Conservation (phyloP, 768 basidiomycete genomes). For the Dioszegia crocea region DNA sequence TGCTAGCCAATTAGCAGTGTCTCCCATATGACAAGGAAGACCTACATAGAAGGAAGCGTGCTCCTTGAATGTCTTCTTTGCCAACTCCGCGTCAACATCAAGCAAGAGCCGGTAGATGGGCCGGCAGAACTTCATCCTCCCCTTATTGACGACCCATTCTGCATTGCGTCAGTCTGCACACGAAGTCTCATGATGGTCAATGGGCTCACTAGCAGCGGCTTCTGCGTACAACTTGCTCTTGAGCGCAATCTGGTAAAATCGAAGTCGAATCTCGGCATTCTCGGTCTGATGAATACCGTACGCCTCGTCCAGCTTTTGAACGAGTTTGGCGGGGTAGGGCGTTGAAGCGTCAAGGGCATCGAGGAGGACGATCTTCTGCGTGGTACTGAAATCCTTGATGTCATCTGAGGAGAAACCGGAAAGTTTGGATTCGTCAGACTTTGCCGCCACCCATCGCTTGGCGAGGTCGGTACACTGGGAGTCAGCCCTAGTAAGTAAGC, state of each 20-base stretch:
- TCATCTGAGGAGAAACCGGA: slow-evolving; percentile 61
- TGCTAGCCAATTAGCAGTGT: slow-evolving; percentile 27
- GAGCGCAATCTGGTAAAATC: slow-evolving; percentile 73
- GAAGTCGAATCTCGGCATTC: slow-evolving; percentile 72
- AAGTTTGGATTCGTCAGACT: slow-evolving; percentile 51
- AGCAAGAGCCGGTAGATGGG: slow-evolving; percentile 46
- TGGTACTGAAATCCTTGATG: slow-evolving; percentile 63
- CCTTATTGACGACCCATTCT: slow-evolving; percentile 48
- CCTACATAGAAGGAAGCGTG: slow-evolving; percentile 48
- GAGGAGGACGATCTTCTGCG: slow-evolving; percentile 80
- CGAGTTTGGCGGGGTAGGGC: slow-evolving; percentile 60
- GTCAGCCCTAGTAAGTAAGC: slow-evolving; percentile 1
- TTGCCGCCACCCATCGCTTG: slow-evolving; percentile 66
- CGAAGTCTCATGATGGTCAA: too few relatives aligned
- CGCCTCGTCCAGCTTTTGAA: slow-evolving; percentile 58
- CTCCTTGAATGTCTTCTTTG: slow-evolving; percentile 49
- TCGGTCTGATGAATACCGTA: slow-evolving; percentile 58
- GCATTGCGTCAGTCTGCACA: too few relatives aligned
- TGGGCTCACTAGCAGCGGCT: slow-evolving; percentile 46
- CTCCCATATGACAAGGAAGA: slow-evolving; percentile 5
- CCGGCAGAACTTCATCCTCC: slow-evolving; percentile 50
- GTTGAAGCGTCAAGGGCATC: slow-evolving; percentile 66
- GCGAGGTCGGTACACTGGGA: slow-evolving; percentile 61
- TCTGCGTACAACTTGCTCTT: slow-evolving; percentile 48
- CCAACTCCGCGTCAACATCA: slow-evolving; percentile 46